Evolutionary conservation across 2,329 filamentous ascomycete genomes (phyloP).

Genomic region (Pyricularia sp.): DNA sequence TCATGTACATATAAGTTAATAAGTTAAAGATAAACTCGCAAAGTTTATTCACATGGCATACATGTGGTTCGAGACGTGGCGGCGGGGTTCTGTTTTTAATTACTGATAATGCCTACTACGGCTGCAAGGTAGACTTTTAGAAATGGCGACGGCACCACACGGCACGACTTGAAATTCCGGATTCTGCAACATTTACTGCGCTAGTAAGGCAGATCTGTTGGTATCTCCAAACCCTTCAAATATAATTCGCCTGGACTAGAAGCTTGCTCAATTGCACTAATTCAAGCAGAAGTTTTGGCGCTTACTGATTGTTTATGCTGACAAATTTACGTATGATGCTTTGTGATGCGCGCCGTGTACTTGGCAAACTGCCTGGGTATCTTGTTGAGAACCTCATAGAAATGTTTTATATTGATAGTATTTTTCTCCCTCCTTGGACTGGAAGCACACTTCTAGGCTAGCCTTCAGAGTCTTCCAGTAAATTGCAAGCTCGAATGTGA

Average conservation of each 20-base stretch:
- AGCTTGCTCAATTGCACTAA: background rate
- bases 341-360: background rate
- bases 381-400: background rate
- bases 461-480: background rate
- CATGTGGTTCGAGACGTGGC: background rate
- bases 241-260: background rate
- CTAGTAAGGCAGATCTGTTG: background rate
- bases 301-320: background rate
- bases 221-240: background rate
- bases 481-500: background rate
- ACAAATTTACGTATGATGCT: background rate
- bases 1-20: background rate
- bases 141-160: background rate
- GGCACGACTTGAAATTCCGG: background rate
- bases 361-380: background rate
- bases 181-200: background rate
- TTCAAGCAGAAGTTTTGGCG: background rate
- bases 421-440: background rate
- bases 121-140: background rate
- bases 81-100: background rate
- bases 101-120: background rate
- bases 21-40: background rate
- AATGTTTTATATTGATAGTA: background rate
- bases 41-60: background rate
- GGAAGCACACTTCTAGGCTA: background rate